Evolutionary conservation across 768 basidiomycete species (phyloP).

Genomic region (Boletus vinaceobasis): DNA sequence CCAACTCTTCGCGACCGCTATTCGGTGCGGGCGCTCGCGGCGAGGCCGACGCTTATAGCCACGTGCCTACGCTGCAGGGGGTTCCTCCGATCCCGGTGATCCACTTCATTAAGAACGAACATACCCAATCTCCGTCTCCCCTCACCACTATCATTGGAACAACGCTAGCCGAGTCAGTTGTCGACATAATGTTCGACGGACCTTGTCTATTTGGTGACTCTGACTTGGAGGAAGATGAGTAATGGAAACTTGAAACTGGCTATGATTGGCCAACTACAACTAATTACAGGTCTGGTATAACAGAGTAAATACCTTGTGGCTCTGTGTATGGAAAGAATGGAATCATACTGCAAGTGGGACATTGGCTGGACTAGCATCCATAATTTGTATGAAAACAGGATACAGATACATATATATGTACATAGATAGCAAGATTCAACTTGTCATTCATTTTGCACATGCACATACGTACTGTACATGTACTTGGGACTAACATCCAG

Average conservation of each 20-base stretch:
- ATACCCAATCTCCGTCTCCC: neutral
- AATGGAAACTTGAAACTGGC: neutral
- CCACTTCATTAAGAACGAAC: neutral
- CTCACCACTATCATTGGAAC: neutral
- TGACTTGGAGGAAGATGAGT: constrained; percentile 29
- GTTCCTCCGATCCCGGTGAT: neutral
- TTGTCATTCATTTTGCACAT: no score
- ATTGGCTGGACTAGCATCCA: no score
- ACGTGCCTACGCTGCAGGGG: neutral
- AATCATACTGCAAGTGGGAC: no score
- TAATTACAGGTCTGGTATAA: no score
- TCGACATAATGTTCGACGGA: constrained; percentile 16
- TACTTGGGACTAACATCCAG: no score
- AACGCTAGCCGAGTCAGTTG: neutral
- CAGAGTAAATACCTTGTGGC: no score
- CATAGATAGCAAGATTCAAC: no score
- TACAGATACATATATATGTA: no score
- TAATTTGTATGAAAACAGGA: no score
- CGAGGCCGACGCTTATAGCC: neutral
- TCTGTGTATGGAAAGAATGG: no score
- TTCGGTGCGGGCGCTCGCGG: neutral
- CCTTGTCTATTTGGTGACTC: constrained; percentile 32
- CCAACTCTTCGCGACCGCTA: neutral
- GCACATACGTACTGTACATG: no score
- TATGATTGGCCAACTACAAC: no score